Base-by-base conservation (phyloP, 192 early-diverging fungal genomes). In the Diversispora eburnea region DNA sequence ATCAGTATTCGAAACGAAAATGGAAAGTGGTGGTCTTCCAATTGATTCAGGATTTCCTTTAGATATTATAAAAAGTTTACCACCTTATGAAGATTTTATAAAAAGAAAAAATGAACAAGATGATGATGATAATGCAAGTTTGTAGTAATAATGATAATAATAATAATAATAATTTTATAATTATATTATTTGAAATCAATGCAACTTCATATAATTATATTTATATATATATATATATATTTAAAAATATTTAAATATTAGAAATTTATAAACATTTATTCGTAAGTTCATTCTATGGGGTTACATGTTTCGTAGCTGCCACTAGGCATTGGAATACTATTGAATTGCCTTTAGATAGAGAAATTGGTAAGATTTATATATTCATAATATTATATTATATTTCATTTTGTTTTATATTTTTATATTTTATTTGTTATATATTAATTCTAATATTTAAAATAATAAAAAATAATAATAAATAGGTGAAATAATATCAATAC, bases 401-500 rank as follows among this genome's bases (percentile, higher is more conserved):
- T 33, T 33, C 2, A 33, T 33, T 33, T 33, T 0, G 25, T 59
- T 9, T 3, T 60, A 15, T 9, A 60, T 58, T 61, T 43, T 7
- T n/a, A 41, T 48, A 7, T 9, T 10, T 33, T 46, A 72, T 60
- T 58, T 54, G 9, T 59, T 13, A 15, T 22, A 20, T 9, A 45
- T 71, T 12, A 45, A 9, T 47, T 59, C 33, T 10, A 68, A 42
- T 58, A 54, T 58, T 25, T 33, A 1, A 33, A 33, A 33, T 33
- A 33, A n/a, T n/a, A 33, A 33, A 1, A 33, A 33, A 33, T 33
- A 33, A 33, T 33, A 33, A n/a, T n/a, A 33, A 33, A 48, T 72
- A 72, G 70, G 70, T 5, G 72, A 73, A 64, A 73, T 73, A 25
- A 43, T 73, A 39, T 73, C 72, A 19, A 63, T 73, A 13, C 49